Conservation (phyloP, 257 asterid genomes). For the Gardenia jasminoides region DNA sequence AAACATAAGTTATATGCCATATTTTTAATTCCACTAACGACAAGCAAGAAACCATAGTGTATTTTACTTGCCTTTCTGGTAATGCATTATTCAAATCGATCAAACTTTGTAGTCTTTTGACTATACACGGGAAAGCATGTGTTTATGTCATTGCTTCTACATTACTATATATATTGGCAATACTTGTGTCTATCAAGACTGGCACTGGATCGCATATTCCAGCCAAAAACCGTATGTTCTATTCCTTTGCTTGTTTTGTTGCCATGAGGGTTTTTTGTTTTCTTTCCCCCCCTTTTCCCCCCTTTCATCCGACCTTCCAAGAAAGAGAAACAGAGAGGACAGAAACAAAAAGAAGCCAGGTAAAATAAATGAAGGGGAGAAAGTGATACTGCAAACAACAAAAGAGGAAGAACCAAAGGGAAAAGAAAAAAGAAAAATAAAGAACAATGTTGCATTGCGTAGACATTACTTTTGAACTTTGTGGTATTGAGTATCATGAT, state of each 20-base stretch:
- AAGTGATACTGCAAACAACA: not conserved
- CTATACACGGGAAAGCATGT: not conserved
- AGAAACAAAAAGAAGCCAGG: not conserved
- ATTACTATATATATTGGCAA: not conserved
- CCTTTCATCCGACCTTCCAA: not conserved
- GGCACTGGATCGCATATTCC: conserved; percentile 41
- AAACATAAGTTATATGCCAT: not conserved
- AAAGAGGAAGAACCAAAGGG: not conserved
- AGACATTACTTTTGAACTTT: not conserved
- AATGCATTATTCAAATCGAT: not conserved
- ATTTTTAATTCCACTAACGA: not conserved
- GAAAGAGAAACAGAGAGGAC: not conserved
- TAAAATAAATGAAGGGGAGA: not conserved
- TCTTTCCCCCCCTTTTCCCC: not conserved
- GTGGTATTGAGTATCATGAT: not conserved
- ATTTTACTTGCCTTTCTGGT: not conserved
- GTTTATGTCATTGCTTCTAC: not conserved
- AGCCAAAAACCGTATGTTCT: conserved; percentile 17
- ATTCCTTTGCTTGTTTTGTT: conserved; percentile 21
- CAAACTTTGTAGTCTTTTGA: not conserved
- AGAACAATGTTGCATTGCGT: not conserved
- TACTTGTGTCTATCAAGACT: conserved; percentile 22
- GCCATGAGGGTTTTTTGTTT: not conserved
- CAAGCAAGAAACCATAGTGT: not conserved
- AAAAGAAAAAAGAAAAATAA: not conserved